phyloP scores from a whole-genome alignment of 495 filamentous ascomycete genomes.

The Astrothelium subdiscretum region DNA sequence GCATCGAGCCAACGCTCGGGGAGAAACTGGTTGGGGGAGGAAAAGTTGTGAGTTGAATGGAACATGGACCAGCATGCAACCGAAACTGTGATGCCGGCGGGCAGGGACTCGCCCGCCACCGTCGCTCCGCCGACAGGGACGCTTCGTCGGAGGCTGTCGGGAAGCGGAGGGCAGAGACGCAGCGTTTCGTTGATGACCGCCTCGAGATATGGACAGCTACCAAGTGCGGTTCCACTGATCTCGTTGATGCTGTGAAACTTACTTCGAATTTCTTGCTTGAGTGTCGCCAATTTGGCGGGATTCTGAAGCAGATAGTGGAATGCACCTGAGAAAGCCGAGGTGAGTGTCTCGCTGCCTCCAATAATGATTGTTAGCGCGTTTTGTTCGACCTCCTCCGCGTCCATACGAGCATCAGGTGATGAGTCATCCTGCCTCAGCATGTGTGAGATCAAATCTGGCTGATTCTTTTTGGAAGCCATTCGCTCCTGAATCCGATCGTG shows the following conservation, averaged over 20 bases:
- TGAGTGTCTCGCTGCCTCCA: slow-evolving; percentile 40
- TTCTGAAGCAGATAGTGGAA: slow-evolving; percentile 30
- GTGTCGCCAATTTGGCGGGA: slow-evolving; percentile 22
- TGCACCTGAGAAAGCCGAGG: slow-evolving; percentile 29
- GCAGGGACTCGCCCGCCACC: slow-evolving; percentile 34
- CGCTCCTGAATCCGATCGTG: slow-evolving; percentile 16
- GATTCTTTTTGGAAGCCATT: slow-evolving; percentile 1
- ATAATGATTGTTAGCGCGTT: slow-evolving; percentile 29
- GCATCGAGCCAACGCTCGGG: slow-evolving; percentile 35
- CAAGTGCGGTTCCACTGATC: slow-evolving; percentile 34
- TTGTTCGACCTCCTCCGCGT: slow-evolving; percentile 7
- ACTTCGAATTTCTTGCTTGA: slow-evolving; percentile 41
- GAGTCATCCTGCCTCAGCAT: not conserved
- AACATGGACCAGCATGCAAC: slow-evolving; percentile 32
- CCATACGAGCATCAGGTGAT: not conserved
- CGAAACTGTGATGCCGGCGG: slow-evolving; percentile 30
- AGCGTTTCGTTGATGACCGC: slow-evolving; percentile 51
- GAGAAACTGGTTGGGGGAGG: slow-evolving; percentile 24
- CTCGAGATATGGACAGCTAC: slow-evolving; percentile 40
- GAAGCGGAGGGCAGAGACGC: slow-evolving; percentile 45
- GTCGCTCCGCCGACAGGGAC: slow-evolving; percentile 27
- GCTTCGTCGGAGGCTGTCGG: slow-evolving; percentile 36
- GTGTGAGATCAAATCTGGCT: not conserved
- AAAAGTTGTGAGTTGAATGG: slow-evolving; percentile 35
- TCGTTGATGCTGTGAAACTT: slow-evolving; percentile 38